These are phyloP conservation scores for Puccinia hordei DNA, from an alignment of 1,284 basidiomycete genomes.

Conservation along the genomic window DNA sequence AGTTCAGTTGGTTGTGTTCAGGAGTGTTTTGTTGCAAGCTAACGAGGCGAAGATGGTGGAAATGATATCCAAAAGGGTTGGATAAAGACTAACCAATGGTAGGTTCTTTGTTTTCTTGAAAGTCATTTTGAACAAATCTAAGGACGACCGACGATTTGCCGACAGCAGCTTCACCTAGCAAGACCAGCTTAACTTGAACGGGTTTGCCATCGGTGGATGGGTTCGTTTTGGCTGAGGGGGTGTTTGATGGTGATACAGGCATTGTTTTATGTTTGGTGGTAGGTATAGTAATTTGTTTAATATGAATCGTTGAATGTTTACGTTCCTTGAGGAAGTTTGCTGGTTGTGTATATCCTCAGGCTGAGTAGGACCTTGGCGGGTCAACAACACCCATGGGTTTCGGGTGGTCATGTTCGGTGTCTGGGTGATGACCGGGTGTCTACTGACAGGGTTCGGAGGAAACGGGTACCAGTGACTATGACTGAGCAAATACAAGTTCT, in stretches of 20 bases:
- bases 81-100: conserved; percentile 79
- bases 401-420: no score
- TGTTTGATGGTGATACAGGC: background rate
- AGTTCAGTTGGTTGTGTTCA: background rate
- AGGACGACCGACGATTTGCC: conserved; percentile 99
- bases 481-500: no score
- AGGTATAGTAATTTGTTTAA: background rate
- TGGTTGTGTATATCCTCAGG: background rate
- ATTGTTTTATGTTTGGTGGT: background rate
- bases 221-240: conserved; percentile 2
- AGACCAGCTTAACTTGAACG: conserved; percentile 84
- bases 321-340: background rate
- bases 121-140: conserved; percentile 92
- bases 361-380: background rate
- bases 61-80: conserved; percentile 67
- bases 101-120: conserved; percentile 94
- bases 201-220: conserved; percentile 60
- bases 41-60: conserved; percentile 55
- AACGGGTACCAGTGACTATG: no score
- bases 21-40: conserved; percentile 53
- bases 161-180: conserved; percentile 93
- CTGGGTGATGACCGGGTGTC: no score
- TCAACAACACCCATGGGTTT: background rate
- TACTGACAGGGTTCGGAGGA: no score
- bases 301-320: background rate